Base-by-base conservation (phyloP, 23 red algal species). In the Gracilariopsis chorda region DNA sequence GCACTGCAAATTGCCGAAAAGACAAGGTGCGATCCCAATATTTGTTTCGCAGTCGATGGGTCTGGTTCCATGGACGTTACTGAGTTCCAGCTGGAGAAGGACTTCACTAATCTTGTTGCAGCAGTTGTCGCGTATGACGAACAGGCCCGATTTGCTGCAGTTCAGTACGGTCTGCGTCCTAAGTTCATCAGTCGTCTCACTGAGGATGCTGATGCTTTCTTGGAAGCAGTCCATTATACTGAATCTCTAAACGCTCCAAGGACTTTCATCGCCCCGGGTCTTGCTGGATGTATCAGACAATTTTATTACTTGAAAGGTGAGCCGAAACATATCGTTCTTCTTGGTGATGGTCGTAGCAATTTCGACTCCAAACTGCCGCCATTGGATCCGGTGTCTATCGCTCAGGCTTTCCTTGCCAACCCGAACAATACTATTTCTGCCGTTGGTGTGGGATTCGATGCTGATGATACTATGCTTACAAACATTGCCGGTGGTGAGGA, bases 311-410 rank as follows among this genome's bases (percentile, higher is more conserved):
- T 35, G 7, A 52, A 2, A 4, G 58, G 51, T 30, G 24, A 84
- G 58, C 57, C 80, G 3, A 19, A 28, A 34, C 42, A 67, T 35
- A 84, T 84, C 25, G 58, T 84, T 68, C 34, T 84, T 67, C 80
- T 84, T 84, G 80, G 80, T 51, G 80, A 84, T 42, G 80, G 80
- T 67, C 11, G n/a, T 23, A 84, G 80, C 35, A 84, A 67, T 46
- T 67, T 84, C 37, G 53, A 51, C 48, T 1, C 80, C 12, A 20
- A 20, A 10, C 2, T 37, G 4, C 45, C 59, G 42, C 80, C 75
- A n/a, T 48, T 80, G 11, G 75, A 57, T 19, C 75, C 52, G 23
- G 10, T 7, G 33, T 40, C 75, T 29, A 55, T 80, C 17, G 39
- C 67, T 7, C 35, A 42, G 45, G 0, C 7, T 20, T 82, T 82